phyloP scores from a whole-genome alignment of 169 alveolate species.

The Prorocentrum cordatum region DNA sequence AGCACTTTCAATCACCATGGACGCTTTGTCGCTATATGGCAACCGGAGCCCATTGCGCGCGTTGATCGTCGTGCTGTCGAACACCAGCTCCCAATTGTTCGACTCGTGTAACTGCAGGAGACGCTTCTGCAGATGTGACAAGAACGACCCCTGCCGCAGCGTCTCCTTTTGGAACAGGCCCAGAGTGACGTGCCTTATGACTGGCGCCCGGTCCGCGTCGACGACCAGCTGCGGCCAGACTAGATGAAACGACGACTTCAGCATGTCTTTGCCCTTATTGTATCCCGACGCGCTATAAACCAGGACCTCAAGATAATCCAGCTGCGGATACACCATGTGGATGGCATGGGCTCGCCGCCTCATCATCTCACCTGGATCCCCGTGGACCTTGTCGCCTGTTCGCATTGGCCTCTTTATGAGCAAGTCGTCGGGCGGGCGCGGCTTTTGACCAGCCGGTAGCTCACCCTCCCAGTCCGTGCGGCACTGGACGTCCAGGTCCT shows the following conservation, averaged over 20 bases:
- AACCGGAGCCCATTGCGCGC: slow-evolving; percentile 48
- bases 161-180: neutral
- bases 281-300: too few species aligned
- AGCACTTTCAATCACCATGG: neutral
- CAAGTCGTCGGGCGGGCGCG: slow-evolving; percentile 13
- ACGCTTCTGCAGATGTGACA: neutral
- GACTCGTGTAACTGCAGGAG: neutral
- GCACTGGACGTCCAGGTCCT: slow-evolving; percentile 55
- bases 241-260: slow-evolving; percentile 51
- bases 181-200: slow-evolving; percentile 17
- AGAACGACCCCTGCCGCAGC: neutral
- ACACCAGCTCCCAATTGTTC: slow-evolving; percentile 21
- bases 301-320: slow-evolving; percentile 4
- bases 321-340: slow-evolving; percentile 54
- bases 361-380: slow-evolving; percentile 12
- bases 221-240: slow-evolving; percentile 64
- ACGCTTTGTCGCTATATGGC: slow-evolving; percentile 59
- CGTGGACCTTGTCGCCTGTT: neutral
- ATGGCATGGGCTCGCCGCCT: slow-evolving; percentile 23
- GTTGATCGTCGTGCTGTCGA: slow-evolving; percentile 50
- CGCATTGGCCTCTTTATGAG: neutral
- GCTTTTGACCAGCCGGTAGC: neutral
- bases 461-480: neutral
- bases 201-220: slow-evolving; percentile 1
- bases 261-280: slow-evolving; percentile 45